phyloP scores from a whole-genome alignment of 148 eudicot genomes.

The Polygonum aviculare region DNA sequence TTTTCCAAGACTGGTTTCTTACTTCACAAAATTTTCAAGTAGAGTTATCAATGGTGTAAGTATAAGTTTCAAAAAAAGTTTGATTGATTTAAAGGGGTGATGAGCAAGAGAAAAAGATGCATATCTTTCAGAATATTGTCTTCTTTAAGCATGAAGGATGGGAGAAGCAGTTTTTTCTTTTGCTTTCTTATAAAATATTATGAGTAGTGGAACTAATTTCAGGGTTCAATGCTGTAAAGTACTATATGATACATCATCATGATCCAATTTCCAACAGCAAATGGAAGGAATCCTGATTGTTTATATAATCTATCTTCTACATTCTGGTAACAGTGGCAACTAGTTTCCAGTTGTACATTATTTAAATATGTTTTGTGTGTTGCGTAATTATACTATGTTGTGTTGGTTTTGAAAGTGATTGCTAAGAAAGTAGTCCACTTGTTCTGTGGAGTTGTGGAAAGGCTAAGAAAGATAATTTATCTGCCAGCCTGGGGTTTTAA shows the following conservation, averaged over 20 bases:
- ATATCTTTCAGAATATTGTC: slow-evolving; percentile 3
- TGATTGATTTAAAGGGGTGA: background rate
- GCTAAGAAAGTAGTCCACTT: slow-evolving; percentile 6
- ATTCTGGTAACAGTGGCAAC: background rate
- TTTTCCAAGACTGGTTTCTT: background rate
- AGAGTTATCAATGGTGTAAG: background rate
- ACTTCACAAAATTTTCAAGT: background rate
- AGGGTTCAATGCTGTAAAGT: slow-evolving; percentile 5
- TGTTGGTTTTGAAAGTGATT: slow-evolving; percentile 7
- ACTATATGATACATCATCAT: background rate
- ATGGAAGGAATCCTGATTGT: background rate
- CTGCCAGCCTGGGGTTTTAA: background rate
- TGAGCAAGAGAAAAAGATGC: background rate
- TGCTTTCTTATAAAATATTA: background rate
- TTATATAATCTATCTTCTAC: background rate
- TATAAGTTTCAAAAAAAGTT: background rate
- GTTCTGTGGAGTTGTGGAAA: background rate
- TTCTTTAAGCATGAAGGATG: slow-evolving; percentile 5
- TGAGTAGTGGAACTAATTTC: background rate
- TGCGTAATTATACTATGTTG: background rate
- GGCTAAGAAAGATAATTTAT: background rate
- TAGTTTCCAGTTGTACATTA: background rate
- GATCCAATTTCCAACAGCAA: background rate
- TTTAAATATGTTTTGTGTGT: background rate
- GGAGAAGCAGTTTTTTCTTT: background rate